Base-by-base conservation (phyloP, 1,284 basidiomycete genomes). In the Cryptococcus wingfieldii region DNA sequence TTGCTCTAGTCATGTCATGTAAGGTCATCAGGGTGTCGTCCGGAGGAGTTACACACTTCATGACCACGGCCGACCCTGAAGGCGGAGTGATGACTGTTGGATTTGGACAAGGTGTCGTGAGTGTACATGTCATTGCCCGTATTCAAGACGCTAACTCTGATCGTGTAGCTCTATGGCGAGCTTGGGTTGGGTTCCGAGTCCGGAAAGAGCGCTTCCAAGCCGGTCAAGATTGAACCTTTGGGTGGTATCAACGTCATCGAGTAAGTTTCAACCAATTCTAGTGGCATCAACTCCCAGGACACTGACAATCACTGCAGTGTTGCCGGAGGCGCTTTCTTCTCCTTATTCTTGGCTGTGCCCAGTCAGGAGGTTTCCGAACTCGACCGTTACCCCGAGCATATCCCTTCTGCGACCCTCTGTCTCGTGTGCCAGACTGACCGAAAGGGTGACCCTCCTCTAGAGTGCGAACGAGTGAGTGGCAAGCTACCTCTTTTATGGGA, bases 11-110 rank as follows among this genome's bases (percentile, higher is more conserved):
- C 56, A 87, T 85, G 83, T 84, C 83, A 5, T 90, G 87, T 76
- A 88, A 88, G 66, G 83, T 88, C 18, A 76, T 78, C 38, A 79
- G 82, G 14, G 85, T 84, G 0, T 80, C 83, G 12, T 86, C 86
- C 45, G 94, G 94, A 23, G 91, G 91, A 16, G 89, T 92, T n/a
- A 93, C 91, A 0, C 88, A 94, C 67, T 94, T 90, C 79, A 81
- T 86, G 18, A 80, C 88, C 16, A 84, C 86, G 0, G 81, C 84
- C 2, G 78, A 79, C 34, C 83, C 86, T 31, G 54, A 56, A 3
- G 66, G 58, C 2, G 59, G n/a, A 51, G 62, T 59, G 54, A 72
- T 59, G 88, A 90, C 89, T 9, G 85, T 94, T 44, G 85, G 84
- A 7, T 95, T 66, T 39, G 73, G 71, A 7, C 73, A 75, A 51